Evolutionary conservation across 208 protist species (phyloP).

Genomic region (Leishmania turanica): DNA sequence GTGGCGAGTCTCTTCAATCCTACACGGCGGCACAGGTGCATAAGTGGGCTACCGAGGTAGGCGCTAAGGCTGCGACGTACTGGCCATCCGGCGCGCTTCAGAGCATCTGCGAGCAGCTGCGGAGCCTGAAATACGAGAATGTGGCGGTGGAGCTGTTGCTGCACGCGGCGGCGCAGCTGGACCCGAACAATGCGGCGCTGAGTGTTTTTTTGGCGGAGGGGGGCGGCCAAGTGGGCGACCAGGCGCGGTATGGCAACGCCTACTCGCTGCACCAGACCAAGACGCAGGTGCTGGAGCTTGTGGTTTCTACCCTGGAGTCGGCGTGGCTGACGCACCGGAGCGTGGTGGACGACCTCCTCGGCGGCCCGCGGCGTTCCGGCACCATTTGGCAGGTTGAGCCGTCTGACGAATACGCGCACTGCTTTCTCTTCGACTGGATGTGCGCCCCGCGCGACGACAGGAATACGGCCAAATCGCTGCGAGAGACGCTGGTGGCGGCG

Average conservation of each 20-base stretch:
- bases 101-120: conserved; percentile 79
- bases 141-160: conserved; percentile 80
- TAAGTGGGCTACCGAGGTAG: conserved; percentile 66
- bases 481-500: conserved; percentile 61
- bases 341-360: conserved; percentile 81
- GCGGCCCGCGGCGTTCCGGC: conserved; percentile 70
- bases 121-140: conserved; percentile 67
- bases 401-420: conserved; percentile 84
- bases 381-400: conserved; percentile 89
- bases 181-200: conserved; percentile 64
- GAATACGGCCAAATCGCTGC: conserved; percentile 52
- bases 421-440: conserved; percentile 88
- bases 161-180: conserved; percentile 81
- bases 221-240: conserved; percentile 7
- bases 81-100: conserved; percentile 81
- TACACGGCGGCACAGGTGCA: conserved; percentile 55
- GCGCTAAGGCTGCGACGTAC: conserved; percentile 60
- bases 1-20: conserved; percentile 40
- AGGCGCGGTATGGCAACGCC: conserved; percentile 19
- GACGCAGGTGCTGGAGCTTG: conserved; percentile 52
- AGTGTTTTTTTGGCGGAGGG: conserved; percentile 57
- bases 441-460: conserved; percentile 65
- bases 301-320: conserved; percentile 57
- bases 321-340: conserved; percentile 82
- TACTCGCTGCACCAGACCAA: conserved; percentile 69